These are phyloP conservation scores for Fusarium albosuccineum DNA, from an alignment of 2,329 filamentous ascomycete genomes.

Conservation along the genomic window DNA sequence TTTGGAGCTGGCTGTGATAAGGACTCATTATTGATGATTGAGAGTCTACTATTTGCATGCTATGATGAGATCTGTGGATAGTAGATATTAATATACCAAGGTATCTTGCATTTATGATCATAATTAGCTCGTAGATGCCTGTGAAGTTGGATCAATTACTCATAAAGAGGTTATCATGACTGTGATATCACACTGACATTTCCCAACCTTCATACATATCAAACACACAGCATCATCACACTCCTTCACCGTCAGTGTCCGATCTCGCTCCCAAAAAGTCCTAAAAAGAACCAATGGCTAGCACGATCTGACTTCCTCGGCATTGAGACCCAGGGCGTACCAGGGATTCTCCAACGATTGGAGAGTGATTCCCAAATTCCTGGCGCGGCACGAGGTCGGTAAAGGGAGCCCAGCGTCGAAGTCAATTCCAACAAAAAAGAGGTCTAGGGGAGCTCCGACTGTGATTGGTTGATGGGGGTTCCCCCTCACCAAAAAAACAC, in stretches of 20 bases:
- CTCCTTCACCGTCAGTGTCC: neutral
- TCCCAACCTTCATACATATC: neutral
- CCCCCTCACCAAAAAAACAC: conserved; percentile 25
- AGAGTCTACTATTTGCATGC: too few relatives aligned
- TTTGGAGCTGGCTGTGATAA: neutral
- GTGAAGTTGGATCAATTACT: neutral
- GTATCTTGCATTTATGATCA: too few relatives aligned
- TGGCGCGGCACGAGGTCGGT: conserved; percentile 23
- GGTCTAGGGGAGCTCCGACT: neutral
- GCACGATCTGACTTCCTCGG: conserved; percentile 2
- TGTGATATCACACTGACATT: too few relatives aligned
- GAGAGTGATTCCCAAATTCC: conserved; percentile 1
- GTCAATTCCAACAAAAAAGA: conserved; percentile 14
- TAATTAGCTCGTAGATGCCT: neutral
- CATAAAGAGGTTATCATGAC: too few relatives aligned
- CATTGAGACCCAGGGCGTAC: neutral
- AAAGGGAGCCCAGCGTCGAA: conserved; percentile 9
- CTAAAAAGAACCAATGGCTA: neutral
- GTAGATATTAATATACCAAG: too few relatives aligned
- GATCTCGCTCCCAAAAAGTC: neutral
- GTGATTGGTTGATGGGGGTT: conserved; percentile 25
- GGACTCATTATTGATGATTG: too few relatives aligned
- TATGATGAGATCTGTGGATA: too few relatives aligned
- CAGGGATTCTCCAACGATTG: conserved; percentile 19
- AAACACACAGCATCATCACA: neutral